These are phyloP conservation scores for Barnettozyma californica DNA, from an alignment of 805 yeast genomes.

Conservation along the genomic window DNA sequence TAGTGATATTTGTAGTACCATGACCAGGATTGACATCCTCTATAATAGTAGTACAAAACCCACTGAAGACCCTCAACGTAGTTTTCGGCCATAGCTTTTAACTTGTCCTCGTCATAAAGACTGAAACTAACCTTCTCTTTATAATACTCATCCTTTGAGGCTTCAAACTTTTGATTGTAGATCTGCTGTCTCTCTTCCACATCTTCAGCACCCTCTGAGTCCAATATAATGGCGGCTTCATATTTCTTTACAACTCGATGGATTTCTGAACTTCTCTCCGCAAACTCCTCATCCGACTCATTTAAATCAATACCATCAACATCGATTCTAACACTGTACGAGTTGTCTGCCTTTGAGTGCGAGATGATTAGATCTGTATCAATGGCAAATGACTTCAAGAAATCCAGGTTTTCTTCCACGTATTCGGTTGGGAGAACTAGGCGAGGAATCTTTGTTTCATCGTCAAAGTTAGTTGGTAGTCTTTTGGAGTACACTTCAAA, in stretches of 20 bases:
- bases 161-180: constrained; percentile 66
- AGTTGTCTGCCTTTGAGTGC: constrained; percentile 53
- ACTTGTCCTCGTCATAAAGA: constrained; percentile 50
- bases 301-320: constrained; percentile 67
- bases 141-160: constrained; percentile 87
- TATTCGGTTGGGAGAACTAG: constrained; percentile 40
- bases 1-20: constrained; percentile 92
- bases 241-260: constrained; percentile 57
- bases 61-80: constrained; percentile 95
- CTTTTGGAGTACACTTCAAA: constrained; percentile 29
- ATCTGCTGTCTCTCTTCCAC: constrained; percentile 48
- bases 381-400: constrained; percentile 56
- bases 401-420: constrained; percentile 43
- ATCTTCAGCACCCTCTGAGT: constrained; percentile 54
- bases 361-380: constrained; percentile 63
- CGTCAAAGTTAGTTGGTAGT: constrained; percentile 23
- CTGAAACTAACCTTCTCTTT: constrained; percentile 67
- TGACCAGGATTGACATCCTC: constrained; percentile 91
- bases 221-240: constrained; percentile 49
- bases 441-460: constrained; percentile 34
- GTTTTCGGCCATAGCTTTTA: constrained; percentile 65
- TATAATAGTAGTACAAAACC: constrained; percentile 88
- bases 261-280: constrained; percentile 44
- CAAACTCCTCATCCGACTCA: constrained; percentile 62
- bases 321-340: constrained; percentile 58